Base-by-base conservation (phyloP, 2,329 filamentous ascomycete species). In the Phialophora macrospora region DNA sequence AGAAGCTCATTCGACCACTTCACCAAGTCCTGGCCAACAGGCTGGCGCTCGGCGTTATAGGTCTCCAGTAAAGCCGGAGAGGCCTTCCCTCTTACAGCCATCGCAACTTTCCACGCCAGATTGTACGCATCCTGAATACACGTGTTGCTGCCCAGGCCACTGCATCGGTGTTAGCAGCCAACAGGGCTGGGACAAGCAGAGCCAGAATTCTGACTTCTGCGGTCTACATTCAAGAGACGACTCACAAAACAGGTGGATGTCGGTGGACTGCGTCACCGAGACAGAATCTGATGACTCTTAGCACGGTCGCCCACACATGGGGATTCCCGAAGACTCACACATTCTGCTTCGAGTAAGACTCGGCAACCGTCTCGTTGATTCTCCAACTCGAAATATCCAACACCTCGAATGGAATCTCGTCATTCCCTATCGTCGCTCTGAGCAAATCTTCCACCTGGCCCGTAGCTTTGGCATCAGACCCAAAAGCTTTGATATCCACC, bases 301-400 rank as follows among this genome's bases (percentile, higher is more conserved):
- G 70, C 87, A 88, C 7, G 74, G 72, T 87, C 82, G 0, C 85
- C 86, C 1, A 34, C 14, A 87, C 82, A 6, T 78, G 84, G 73
- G 88, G 86, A 68, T 87, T 87, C 80, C 71, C 9, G 48, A 44
- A 32, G 17, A 74, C 73, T 68, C 76, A 80, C 74, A 84, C 77
- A 46, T 82, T 49, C 28, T 52, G 34, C 59, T 67, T 82, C 0
- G 78, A 82, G 69, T 87, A 89, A 6, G 77, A 75, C 72, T 87
- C 82, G 0, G 86, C 87, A 0, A 87, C 83, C 4, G 78, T 84
- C 73, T 88, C 86, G 68, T 87, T 87, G 70, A 88, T 83, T 57
- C 76, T 78, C 87, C 87, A 89, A 67, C 82, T 84, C 11, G 82
- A 82, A 3, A 85, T 74, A 61, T 80, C 75, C 20, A 86, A 58